phyloP scores from a whole-genome alignment of 129 eudicot genomes.

The Kitagawia praeruptora region DNA sequence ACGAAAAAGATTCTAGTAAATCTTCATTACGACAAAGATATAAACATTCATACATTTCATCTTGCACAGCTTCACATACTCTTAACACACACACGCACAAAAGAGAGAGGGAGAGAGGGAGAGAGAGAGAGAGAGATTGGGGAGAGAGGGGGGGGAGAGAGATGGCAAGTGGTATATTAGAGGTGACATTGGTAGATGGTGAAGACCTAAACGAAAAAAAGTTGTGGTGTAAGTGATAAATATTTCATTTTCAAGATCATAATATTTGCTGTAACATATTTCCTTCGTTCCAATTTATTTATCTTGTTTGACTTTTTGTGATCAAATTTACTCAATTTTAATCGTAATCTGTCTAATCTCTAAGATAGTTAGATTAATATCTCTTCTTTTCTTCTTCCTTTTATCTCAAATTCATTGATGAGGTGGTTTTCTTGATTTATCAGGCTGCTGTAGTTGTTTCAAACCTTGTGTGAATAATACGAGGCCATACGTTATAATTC shows the following conservation, averaged over 20 bases:
- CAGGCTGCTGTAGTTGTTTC: constrained; percentile 9
- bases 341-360: too few relatives aligned
- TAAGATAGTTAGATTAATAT: too few relatives aligned
- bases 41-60: neutral
- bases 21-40: neutral
- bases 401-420: neutral
- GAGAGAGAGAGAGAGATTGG: too few relatives aligned
- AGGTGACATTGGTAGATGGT: constrained; percentile 14
- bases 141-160: neutral
- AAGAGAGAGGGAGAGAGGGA: too few relatives aligned
- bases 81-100: too few relatives aligned
- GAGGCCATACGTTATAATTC: constrained; percentile 12
- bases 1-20: neutral
- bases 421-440: neutral
- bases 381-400: too few relatives aligned
- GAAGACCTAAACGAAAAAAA: constrained; percentile 7
- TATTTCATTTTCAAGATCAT: neutral
- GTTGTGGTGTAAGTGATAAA: neutral
- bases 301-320: too few relatives aligned
- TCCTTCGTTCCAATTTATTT: too few relatives aligned
- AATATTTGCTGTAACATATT: neutral
- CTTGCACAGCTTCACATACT: neutral
- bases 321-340: too few relatives aligned
- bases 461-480: neutral
- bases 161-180: constrained; percentile 15